phyloP scores from a whole-genome alignment of 805 yeast species.

The Cyberlindnera xishuangbannaensis region DNA sequence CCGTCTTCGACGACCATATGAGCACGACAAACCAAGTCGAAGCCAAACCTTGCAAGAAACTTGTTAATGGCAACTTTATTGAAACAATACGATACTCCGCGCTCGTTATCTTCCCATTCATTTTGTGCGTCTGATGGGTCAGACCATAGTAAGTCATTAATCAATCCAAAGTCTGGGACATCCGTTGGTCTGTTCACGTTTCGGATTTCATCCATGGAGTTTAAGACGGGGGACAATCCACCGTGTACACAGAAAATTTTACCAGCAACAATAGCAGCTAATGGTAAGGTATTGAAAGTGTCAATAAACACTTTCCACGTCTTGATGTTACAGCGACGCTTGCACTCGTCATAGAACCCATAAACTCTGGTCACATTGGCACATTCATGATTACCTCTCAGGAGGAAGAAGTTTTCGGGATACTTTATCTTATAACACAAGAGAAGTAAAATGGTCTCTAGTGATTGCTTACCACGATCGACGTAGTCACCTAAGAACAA shows the following conservation, averaged over 20 bases:
- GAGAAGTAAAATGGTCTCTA: constrained; percentile 76
- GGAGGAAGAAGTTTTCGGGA: constrained; percentile 80
- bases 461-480: constrained; percentile 90
- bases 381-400: constrained; percentile 93
- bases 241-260: constrained; percentile 96
- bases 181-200: constrained; percentile 87
- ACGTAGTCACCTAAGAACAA: constrained; percentile 86
- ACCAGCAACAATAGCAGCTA: constrained; percentile 86
- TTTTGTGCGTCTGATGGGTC: constrained; percentile 73
- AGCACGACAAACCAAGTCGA: constrained; percentile 86
- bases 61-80: constrained; percentile 76
- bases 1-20: constrained; percentile 98
- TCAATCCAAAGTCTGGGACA: constrained; percentile 96
- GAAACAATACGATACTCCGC: constrained; percentile 95
- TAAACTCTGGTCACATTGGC: constrained; percentile 92
- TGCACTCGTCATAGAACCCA: constrained; percentile 94
- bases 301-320: constrained; percentile 96
- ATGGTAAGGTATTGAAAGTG: constrained; percentile 86
- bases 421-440: constrained; percentile 78
- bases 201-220: constrained; percentile 72
- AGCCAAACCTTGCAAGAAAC: constrained; percentile 68
- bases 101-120: constrained; percentile 85
- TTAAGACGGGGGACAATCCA: constrained; percentile 82
- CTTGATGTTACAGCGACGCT: constrained; percentile 81
- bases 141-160: constrained; percentile 94